phyloP scores from a whole-genome alignment of 345 rosid genomes.

The Gossypium arboreum region DNA sequence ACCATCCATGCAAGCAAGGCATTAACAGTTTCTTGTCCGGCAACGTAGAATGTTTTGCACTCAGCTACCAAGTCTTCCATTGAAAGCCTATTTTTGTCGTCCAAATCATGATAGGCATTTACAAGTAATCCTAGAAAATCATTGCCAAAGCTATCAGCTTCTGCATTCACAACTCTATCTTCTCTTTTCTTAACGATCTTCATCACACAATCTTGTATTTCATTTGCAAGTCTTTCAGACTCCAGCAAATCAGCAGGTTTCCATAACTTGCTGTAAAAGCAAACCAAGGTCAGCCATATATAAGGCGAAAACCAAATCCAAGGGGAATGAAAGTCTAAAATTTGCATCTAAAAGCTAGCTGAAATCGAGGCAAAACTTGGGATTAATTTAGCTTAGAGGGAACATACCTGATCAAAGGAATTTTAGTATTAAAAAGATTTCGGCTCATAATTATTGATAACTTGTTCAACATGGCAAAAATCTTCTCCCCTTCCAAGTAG shows the following conservation, averaged over 20 bases:
- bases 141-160: not conserved
- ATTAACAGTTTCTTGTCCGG: not conserved
- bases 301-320: not conserved
- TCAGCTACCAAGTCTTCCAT: not conserved
- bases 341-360: not conserved
- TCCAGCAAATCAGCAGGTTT: not conserved
- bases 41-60: constrained; percentile 4
- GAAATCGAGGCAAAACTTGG: not conserved
- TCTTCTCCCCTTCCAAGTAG: constrained; percentile 1
- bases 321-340: not conserved
- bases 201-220: not conserved
- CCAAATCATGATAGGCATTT: not conserved
- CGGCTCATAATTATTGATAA: not conserved
- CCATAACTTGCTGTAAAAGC: not conserved
- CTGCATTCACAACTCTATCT: not conserved
- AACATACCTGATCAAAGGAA: not conserved
- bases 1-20: not conserved
- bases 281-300: not conserved
- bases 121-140: not conserved
- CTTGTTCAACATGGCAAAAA: not conserved
- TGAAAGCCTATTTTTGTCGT: not conserved
- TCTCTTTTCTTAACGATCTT: not conserved
- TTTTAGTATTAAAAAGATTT: not conserved
- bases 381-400: not conserved
- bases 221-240: not conserved